Evolutionary conservation across 306 rosid genomes (phyloP).

Genomic region (Sicyos baderoa): DNA sequence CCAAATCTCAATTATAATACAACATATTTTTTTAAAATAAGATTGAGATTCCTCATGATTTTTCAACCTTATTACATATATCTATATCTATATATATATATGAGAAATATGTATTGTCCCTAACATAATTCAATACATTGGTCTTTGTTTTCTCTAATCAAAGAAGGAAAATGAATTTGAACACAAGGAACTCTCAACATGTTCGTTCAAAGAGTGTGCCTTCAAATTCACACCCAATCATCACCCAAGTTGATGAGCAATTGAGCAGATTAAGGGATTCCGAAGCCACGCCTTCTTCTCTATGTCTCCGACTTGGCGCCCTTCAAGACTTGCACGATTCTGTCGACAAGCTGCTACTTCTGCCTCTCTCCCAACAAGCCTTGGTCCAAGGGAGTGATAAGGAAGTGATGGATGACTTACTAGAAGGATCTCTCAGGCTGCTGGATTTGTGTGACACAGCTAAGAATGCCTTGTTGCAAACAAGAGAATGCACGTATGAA

Average conservation of each 20-base stretch:
- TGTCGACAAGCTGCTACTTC: constrained; percentile 20
- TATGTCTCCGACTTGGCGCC: constrained; percentile 15
- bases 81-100: background rate
- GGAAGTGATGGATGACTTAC: background rate
- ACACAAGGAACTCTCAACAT: constrained; percentile 13
- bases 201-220: constrained; percentile 23
- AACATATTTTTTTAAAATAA: background rate
- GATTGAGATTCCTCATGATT: constrained; percentile 31
- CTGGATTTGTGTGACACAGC: constrained; percentile 22
- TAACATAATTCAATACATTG: background rate
- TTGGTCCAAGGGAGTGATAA: constrained; percentile 5
- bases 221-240: constrained; percentile 20
- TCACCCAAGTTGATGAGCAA: constrained; percentile 21
- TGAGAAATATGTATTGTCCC: background rate
- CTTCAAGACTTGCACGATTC: constrained; percentile 23
- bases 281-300: constrained; percentile 6
- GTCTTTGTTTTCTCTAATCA: background rate
- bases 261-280: constrained; percentile 15
- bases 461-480: constrained; percentile 19
- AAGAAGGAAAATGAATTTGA: constrained; percentile 13
- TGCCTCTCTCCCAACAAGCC: constrained; percentile 20
- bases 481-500: constrained; percentile 22
- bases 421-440: constrained; percentile 24
- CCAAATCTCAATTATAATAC: constrained; percentile 25
- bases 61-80: background rate